phyloP scores from a whole-genome alignment of 139 green algal species.

The Chlamydomonas sphaeroides region DNA sequence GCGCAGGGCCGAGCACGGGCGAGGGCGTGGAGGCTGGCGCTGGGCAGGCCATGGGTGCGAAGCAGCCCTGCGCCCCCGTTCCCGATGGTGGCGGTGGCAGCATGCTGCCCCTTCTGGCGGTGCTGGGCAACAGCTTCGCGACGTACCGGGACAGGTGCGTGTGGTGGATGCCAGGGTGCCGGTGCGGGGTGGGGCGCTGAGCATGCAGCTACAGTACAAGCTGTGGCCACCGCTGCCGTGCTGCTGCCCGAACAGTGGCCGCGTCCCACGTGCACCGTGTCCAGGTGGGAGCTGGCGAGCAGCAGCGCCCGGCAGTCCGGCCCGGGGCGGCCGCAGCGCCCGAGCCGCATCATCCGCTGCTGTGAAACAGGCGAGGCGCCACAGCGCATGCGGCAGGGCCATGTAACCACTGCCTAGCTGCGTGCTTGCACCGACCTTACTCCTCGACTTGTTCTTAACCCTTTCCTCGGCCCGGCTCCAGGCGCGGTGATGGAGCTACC shows the following conservation, averaged over 20 bases:
- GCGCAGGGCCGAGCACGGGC: not conserved
- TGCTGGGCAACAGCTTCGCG: constrained; percentile 68
- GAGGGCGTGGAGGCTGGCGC: not conserved
- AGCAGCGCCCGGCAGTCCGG: not conserved
- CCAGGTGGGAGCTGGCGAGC: constrained; percentile 5
- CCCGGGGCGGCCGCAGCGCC: not conserved
- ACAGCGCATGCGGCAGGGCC: too few species aligned
- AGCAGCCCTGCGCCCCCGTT: not conserved
- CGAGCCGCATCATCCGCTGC: constrained; percentile 4
- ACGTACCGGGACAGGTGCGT: constrained; percentile 45
- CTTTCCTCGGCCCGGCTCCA: too few species aligned
- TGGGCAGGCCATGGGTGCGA: not conserved
- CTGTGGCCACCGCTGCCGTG: too few species aligned
- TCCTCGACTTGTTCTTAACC: too few species aligned
- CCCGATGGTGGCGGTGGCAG: too few species aligned
- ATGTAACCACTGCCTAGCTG: too few species aligned
- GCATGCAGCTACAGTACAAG: too few species aligned
- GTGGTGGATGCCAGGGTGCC: not conserved
- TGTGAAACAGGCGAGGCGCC: not conserved
- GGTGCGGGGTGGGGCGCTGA: not conserved
- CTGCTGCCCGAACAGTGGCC: too few species aligned
- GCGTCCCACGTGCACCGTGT: not conserved
- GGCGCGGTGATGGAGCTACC: constrained; percentile 25
- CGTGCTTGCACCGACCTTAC: too few species aligned
- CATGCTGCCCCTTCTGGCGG: constrained; percentile 50